Conservation (phyloP, 768 basidiomycete species). For the Naganishia onofrii region DNA sequence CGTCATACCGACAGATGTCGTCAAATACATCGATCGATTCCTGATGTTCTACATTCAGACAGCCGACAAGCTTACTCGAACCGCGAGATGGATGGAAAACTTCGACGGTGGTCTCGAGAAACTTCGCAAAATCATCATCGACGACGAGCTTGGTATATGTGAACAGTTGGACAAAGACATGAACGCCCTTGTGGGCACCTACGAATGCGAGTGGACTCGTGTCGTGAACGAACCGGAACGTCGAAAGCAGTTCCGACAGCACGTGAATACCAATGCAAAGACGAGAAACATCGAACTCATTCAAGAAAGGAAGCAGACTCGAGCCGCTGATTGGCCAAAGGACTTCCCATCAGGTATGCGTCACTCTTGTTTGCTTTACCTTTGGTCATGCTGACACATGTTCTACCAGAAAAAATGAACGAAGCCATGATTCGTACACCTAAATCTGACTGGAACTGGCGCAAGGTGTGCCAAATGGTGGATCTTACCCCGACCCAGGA, state of each 20-base stretch:
- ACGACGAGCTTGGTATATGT: slow-evolving; percentile 72
- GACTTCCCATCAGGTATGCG: slow-evolving; percentile 53
- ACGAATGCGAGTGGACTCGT: slow-evolving; percentile 67
- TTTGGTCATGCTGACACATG: background rate
- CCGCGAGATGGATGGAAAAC: slow-evolving; percentile 69
- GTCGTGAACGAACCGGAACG: slow-evolving; percentile 61
- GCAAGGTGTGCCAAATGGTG: slow-evolving; percentile 55
- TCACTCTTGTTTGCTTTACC: background rate
- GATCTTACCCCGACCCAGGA: slow-evolving; percentile 58
- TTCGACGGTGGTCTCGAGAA: slow-evolving; percentile 70
- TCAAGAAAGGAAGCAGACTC: slow-evolving; percentile 62
- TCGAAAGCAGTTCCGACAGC: slow-evolving; percentile 62
- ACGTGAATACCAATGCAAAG: slow-evolving; percentile 60
- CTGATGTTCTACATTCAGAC: slow-evolving; percentile 64
- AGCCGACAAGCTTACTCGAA: slow-evolving; percentile 68
- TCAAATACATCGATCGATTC: slow-evolving; percentile 53
- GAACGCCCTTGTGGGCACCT: slow-evolving; percentile 65
- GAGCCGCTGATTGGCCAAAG: slow-evolving; percentile 70
- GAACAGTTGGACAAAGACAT: slow-evolving; percentile 66
- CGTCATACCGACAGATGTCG: slow-evolving; percentile 65
- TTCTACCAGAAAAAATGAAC: slow-evolving; percentile 53
- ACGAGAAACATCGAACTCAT: slow-evolving; percentile 56
- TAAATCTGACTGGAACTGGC: slow-evolving; percentile 62
- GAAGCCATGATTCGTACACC: slow-evolving; percentile 55
- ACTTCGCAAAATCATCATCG: slow-evolving; percentile 64